Base-by-base conservation (phyloP, 345 rosid genomes). In the Eutrema heterophyllum region DNA sequence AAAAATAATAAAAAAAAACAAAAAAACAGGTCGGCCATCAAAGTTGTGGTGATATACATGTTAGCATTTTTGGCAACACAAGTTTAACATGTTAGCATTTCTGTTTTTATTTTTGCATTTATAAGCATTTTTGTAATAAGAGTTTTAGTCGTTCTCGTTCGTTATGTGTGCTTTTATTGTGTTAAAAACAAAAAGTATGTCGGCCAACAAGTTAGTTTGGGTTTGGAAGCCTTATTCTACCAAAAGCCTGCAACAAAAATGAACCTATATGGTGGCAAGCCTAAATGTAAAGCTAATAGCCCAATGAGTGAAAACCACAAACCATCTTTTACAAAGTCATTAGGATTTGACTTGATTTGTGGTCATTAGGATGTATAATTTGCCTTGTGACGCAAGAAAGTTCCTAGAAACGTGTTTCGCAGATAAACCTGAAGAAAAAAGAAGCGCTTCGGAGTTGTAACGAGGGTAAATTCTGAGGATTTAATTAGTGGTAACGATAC, bases 301-400 rank as follows among this genome's bases (percentile, higher is more conserved):
- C 52, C 32, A 68, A 68, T 5, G 18, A 53, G 11, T 29, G 2
- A 27, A n/a, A 62, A 26, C 18, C 5, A 3, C 33, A 30, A 30
- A 30, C 7, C 33, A 30, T 29, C 4, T 29, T 29, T 29, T 29
- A 21, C 24, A 21, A 21, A 21, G 24, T 21, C 24, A n/a, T n/a
- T n/a, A n/a, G n/a, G n/a, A n/a, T n/a, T n/a, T n/a, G n/a, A n/a
- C 68, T 77, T 50, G 80, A 77, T 71, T 51, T 77, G 32, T 71
- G 75, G 80, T 77, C 80, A 4, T 9, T 77, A 9, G 80, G 80
- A 13, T 57, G 76, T 13, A 33, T 44, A 24, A 5, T 69, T 10
- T 76, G 52, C 75, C 75, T 8, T 69, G 18, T 27, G 71, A 69
- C 4, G 79, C 75, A 69, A 76, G 70, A 60, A 26, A 45, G 2